Evolutionary conservation across 805 yeast species (phyloP).

Genomic region (Candida broadrunensis): DNA sequence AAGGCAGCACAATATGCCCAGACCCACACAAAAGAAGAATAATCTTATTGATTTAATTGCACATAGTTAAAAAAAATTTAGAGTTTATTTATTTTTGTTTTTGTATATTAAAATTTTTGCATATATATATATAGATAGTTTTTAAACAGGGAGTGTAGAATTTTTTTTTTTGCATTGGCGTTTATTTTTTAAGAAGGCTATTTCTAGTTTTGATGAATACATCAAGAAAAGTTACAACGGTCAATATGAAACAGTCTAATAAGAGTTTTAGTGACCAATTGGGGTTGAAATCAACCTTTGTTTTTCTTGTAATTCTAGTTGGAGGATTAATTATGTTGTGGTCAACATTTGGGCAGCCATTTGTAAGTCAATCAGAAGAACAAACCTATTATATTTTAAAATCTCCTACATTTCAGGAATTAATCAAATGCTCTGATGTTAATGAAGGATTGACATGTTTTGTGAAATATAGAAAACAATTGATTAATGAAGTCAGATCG

Average conservation of each 20-base stretch:
- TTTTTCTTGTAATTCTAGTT: too few species aligned
- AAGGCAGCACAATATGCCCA: constrained; percentile 80
- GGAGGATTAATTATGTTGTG: too few species aligned
- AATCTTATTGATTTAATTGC: not conserved
- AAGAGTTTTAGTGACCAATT: too few species aligned
- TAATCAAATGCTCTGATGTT: constrained; percentile 15
- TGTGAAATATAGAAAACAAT: constrained; percentile 6
- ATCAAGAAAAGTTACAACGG: not conserved
- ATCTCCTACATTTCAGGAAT: not conserved
- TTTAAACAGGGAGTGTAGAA: too few species aligned
- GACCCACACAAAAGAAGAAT: constrained; percentile 10
- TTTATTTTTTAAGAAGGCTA: too few species aligned
- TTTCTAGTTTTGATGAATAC: too few species aligned
- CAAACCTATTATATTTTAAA: not conserved
- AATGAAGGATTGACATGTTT: constrained; percentile 17
- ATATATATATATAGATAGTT: too few species aligned
- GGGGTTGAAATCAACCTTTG: too few species aligned
- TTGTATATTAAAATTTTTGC: not conserved
- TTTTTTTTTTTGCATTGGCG: too few species aligned
- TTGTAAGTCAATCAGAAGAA: too few species aligned
- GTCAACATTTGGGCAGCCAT: too few species aligned
- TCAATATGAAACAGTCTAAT: not conserved
- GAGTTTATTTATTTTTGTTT: not conserved
- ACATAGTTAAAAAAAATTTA: not conserved
- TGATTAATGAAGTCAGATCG: constrained; percentile 6